Conservation (phyloP, 148 eudicot species). For the Heliosperma pusillum region DNA sequence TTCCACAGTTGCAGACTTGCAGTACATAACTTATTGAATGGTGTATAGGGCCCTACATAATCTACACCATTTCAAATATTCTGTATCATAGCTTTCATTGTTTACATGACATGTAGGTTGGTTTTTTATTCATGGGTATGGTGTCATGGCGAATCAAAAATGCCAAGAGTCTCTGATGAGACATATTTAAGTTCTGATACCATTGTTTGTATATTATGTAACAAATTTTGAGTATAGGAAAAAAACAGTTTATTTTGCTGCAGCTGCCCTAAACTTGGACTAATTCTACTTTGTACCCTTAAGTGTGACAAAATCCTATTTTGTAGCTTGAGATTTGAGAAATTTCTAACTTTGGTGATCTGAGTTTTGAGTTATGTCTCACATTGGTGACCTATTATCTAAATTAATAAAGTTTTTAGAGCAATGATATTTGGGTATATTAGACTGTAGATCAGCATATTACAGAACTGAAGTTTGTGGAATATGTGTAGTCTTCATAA, state of each 20-base stretch:
- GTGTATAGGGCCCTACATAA: background rate
- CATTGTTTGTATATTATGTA: background rate
- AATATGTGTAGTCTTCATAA: background rate
- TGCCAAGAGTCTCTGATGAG: background rate
- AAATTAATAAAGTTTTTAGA: too few relatives aligned
- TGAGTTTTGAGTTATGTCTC: background rate
- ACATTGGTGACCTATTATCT: background rate
- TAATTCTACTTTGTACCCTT: too few relatives aligned
- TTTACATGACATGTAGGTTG: background rate
- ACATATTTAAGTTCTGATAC: background rate
- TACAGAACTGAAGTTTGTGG: background rate
- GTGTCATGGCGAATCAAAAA: background rate
- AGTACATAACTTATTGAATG: background rate
- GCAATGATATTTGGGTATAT: background rate
- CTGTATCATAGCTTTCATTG: background rate
- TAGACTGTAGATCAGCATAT: background rate
- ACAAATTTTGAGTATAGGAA: background rate
- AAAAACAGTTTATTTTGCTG: too few relatives aligned
- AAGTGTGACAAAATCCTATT: background rate
- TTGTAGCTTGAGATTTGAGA: background rate
- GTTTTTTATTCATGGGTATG: background rate
- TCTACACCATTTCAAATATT: background rate
- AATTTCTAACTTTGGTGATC: background rate
- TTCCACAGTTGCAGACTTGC: background rate
- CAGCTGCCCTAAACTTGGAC: background rate